These are phyloP conservation scores for Onygenales sp. DNA, from an alignment of 2,329 filamentous ascomycete species.

Conservation along the genomic window DNA sequence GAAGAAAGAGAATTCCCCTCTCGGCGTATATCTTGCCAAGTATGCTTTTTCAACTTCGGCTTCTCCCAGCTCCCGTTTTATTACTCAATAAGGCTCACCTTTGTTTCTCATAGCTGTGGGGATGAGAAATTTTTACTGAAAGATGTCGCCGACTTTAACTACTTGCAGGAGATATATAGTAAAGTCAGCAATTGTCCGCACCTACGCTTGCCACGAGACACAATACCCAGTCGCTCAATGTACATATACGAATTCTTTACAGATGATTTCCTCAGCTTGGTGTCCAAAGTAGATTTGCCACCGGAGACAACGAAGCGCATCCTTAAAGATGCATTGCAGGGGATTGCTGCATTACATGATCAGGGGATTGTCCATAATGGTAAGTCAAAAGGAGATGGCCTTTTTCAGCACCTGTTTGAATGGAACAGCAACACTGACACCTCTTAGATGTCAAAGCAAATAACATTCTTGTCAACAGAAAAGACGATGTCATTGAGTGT, in stretches of 20 bases:
- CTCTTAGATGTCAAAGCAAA: slow-evolving; percentile 24
- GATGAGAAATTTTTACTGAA: slow-evolving; percentile 12
- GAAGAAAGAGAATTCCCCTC: slow-evolving; percentile 10
- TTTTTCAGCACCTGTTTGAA: too few relatives aligned
- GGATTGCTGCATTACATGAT: too few relatives aligned
- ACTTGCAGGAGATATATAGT: slow-evolving; percentile 7
- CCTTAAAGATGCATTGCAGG: background rate
- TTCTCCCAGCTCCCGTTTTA: background rate
- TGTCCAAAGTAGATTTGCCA: background rate
- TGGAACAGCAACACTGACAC: too few relatives aligned
- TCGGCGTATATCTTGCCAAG: slow-evolving; percentile 7
- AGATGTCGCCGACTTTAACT: slow-evolving; percentile 12
- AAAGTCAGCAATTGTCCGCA: too few relatives aligned
- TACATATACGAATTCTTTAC: too few relatives aligned
- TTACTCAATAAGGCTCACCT: too few relatives aligned
- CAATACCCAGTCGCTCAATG: too few relatives aligned
- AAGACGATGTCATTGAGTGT: slow-evolving; percentile 8
- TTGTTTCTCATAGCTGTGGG: background rate
- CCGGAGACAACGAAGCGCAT: background rate
- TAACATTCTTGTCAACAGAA: slow-evolving; percentile 24
- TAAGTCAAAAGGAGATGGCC: too few relatives aligned
- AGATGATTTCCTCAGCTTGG: too few relatives aligned
- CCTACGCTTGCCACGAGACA: too few relatives aligned
- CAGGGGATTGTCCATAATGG: too few relatives aligned
- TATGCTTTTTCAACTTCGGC: slow-evolving; percentile 10